phyloP scores from a whole-genome alignment of 192 early-diverging fungal genomes.

The Umbelopsis isabellina region DNA sequence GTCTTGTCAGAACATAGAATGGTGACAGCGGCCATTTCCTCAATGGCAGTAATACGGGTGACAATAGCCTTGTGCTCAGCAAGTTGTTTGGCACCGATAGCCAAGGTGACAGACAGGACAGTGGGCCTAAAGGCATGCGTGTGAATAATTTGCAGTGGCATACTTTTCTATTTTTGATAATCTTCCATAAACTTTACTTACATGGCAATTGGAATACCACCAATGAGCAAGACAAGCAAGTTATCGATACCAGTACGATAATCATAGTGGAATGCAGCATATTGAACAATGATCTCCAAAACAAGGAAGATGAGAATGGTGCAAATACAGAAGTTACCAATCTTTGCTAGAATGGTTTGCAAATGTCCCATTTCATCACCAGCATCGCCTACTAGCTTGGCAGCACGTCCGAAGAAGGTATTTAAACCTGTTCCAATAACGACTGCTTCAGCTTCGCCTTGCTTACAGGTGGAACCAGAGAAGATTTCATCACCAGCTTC shows the following conservation, averaged over 20 bases:
- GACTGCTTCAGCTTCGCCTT: constrained; percentile 78
- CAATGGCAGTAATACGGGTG: constrained; percentile 78
- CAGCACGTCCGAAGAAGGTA: constrained; percentile 84
- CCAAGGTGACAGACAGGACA: constrained; percentile 77
- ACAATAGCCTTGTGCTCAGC: constrained; percentile 83
- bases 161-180: too few relatives aligned
- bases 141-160: constrained; percentile 66
- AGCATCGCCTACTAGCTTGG: constrained; percentile 74
- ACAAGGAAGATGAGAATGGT: constrained; percentile 74
- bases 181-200: background rate
- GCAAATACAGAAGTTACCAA: constrained; percentile 78
- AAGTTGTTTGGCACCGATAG: constrained; percentile 77
- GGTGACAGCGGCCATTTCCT: constrained; percentile 75
- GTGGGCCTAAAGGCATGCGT: constrained; percentile 61
- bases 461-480: constrained; percentile 81
- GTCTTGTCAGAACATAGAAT: constrained; percentile 95
- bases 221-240: constrained; percentile 78
- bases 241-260: constrained; percentile 81
- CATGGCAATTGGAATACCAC: constrained; percentile 83
- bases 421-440: constrained; percentile 79
- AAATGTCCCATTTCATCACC: constrained; percentile 78
- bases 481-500: constrained; percentile 70
- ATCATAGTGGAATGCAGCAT: constrained; percentile 66
- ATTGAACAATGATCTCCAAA: constrained; percentile 69
- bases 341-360: constrained; percentile 71